Evolutionary conservation across 306 rosid species (phyloP).

Genomic region (Prosopis cineraria): DNA sequence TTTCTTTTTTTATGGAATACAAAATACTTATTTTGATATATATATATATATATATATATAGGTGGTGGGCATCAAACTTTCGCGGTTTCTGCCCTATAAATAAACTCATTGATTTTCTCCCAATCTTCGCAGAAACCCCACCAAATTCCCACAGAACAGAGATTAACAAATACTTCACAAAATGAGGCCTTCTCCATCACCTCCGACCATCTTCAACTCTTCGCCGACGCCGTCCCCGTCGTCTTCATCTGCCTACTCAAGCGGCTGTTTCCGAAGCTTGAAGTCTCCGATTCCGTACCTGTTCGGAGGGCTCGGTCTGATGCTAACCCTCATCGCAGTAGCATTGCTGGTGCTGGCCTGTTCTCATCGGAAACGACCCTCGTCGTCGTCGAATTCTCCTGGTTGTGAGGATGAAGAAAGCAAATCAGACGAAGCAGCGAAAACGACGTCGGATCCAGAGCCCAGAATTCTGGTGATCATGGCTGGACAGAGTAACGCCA

Average conservation of each 20-base stretch:
- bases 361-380: conserved; percentile 34
- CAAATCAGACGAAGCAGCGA: neutral
- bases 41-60: no score
- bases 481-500: conserved; percentile 83
- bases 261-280: conserved; percentile 39
- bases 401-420: conserved; percentile 14
- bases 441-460: conserved; percentile 31
- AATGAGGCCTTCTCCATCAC: conserved; percentile 45
- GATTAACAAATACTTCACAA: neutral
- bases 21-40: no score
- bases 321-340: conserved; percentile 51
- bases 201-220: conserved; percentile 6
- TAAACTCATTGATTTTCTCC: neutral
- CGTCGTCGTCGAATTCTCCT: neutral
- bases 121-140: no score
- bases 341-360: conserved; percentile 62
- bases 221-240: neutral
- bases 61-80: neutral
- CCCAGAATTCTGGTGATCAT: conserved; percentile 78
- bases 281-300: conserved; percentile 77
- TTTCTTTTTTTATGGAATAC: no score
- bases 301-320: conserved; percentile 62
- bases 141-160: neutral
- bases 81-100: neutral
- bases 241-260: neutral